Evolutionary conservation across 2,329 filamentous ascomycete species (phyloP).

Genomic region (Aspergillus ustus): DNA sequence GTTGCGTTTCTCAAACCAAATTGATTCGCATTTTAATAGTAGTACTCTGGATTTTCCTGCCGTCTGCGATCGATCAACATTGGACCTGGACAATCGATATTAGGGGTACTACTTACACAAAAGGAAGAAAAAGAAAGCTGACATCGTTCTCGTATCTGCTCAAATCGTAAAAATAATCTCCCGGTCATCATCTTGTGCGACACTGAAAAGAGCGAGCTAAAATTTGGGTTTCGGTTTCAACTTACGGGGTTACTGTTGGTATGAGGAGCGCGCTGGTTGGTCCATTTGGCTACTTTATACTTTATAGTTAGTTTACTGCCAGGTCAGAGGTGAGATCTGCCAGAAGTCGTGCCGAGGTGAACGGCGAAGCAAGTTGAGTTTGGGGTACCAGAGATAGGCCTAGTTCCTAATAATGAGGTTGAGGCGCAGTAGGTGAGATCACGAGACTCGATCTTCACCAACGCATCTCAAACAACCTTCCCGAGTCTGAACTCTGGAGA

Average conservation of each 20-base stretch:
- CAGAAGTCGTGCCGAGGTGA: background rate
- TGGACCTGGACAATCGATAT: too few relatives aligned
- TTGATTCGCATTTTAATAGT: too few relatives aligned
- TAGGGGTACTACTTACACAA: too few relatives aligned
- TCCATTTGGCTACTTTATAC: background rate
- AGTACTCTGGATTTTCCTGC: background rate
- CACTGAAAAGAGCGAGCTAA: background rate
- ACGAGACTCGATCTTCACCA: background rate
- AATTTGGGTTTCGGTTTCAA: background rate
- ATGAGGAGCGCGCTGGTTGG: background rate
- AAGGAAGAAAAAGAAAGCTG: background rate
- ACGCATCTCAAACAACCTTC: too few relatives aligned
- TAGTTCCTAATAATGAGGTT: background rate
- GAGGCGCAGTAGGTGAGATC: background rate
- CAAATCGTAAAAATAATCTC: background rate
- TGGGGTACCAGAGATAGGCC: too few relatives aligned
- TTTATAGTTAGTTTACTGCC: too few relatives aligned
- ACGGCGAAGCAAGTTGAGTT: background rate
- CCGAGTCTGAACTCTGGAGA: too few relatives aligned
- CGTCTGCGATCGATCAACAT: too few relatives aligned
- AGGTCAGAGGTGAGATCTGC: background rate
- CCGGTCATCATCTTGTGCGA: background rate
- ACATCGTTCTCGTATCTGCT: background rate
- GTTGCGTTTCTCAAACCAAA: background rate
- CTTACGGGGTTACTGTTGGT: background rate